phyloP scores from a whole-genome alignment of 1,284 basidiomycete species.

The Ganoderma lingzhi region DNA sequence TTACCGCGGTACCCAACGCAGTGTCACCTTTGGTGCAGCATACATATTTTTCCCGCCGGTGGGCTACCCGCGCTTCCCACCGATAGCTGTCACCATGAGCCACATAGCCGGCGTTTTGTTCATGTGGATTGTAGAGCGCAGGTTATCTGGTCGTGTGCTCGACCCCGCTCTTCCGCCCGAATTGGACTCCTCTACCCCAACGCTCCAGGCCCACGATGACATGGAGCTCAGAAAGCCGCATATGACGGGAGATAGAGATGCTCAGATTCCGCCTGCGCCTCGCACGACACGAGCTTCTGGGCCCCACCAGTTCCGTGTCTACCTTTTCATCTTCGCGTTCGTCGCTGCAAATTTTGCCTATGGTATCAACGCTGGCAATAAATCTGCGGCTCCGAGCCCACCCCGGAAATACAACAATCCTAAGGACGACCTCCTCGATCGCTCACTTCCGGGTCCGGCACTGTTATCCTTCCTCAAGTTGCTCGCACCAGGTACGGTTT shows the following conservation, averaged over 20 bases:
- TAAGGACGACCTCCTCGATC: too few species aligned
- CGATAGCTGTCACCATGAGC: neutral
- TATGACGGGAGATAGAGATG: too few species aligned
- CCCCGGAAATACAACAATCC: neutral
- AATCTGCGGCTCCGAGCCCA: neutral
- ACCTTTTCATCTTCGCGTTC: neutral
- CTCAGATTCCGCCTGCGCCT: neutral
- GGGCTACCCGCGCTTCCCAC: neutral
- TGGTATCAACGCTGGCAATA: neutral
- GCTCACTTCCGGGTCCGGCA: neutral
- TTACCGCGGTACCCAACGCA: too few species aligned
- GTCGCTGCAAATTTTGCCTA: neutral
- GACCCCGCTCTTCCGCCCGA: neutral
- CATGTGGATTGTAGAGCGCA: neutral
- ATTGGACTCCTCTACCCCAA: neutral
- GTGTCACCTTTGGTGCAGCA: neutral
- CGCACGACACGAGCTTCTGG: neutral
- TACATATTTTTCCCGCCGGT: neutral
- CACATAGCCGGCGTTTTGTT: neutral
- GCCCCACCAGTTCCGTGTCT: slow-evolving; percentile 2
- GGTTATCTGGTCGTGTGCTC: neutral
- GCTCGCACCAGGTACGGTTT: neutral
- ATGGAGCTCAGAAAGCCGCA: too few species aligned
- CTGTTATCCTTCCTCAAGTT: neutral
- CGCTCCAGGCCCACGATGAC: neutral